Base-by-base conservation (phyloP, 345 rosid genomes). In the Eucalyptus tenuipes region DNA sequence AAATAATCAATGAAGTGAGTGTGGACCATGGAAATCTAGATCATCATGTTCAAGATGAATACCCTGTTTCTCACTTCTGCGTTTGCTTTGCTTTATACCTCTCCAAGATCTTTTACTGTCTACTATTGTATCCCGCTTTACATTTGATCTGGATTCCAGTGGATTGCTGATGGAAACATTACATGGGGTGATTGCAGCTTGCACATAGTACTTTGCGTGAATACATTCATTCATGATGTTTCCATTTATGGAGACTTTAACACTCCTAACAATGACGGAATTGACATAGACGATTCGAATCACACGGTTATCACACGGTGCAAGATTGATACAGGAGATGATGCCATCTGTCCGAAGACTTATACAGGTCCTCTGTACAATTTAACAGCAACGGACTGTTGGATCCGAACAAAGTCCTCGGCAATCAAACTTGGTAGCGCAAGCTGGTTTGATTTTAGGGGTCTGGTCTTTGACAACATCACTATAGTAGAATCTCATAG, bases 361-460 rank as follows among this genome's bases (percentile, higher is more conserved):
- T 95, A 88, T 85, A 92, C 93, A 52, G 94, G 91, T 45, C 98
- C 98, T 25, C 90, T 96, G 33, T 90, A 93, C 89, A 96, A 96
- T 93, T 93, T 97, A 87, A 96, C 96, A 4, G 97, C 93, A 31
- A 96, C 96, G n/a, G 86, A 95, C 92, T 94, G 94, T 91, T 96
- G 98, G 98, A 97, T 97, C 53, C 93, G 96, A 33, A 96, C 99
- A 31, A 97, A 97, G 92, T 96, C 99, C 89, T 96, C 98, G 0
- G 99, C 99, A 5, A 96, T 97, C 92, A 97, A 97, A 92, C 93
- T 97, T 44, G 99, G 99, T n/a, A 97, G 99, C 24, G 99, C 98
- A 48, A 96, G 96, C 88, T 96, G 92, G 94, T 97, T 92, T 25
- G 95, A 96, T 20, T 94, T 97, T 91, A 95, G 95, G 90, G 90